Evolutionary conservation across 306 rosid species (phyloP), one percentile per base, ranked within the genome.

Genomic region (Quercus berberidifolia): DNA sequence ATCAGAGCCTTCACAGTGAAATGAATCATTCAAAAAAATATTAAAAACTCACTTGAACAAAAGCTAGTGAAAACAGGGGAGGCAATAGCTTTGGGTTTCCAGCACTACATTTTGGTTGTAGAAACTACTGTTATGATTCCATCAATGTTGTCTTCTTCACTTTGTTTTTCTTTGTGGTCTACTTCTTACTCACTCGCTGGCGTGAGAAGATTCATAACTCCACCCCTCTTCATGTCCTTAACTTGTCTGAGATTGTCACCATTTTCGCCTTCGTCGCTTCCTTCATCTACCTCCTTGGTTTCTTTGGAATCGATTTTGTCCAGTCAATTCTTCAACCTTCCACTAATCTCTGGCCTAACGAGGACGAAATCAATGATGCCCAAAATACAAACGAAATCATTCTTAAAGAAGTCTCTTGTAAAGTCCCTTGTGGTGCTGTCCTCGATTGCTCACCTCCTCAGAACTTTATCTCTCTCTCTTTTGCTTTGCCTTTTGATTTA

Each of bases 291-390:
- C 91, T 91, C 26, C 89, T 91, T 2, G 91, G 95, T 2, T 91
- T 91, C 79, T 91, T 91, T 81, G 92, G 92, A 75, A 91, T 89
- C 81, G 87, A 91, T 59, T 91, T 88, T 64, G 95, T 91, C 20
- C 88, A 91, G 69, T 88, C 91, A 1, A 51, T 86, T 58, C 83
- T 91, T 64, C 91, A 92, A 1, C 82, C 98, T 2, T 60, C 87
- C 46, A n/a, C 81, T 19, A 88, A 86, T 3, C 89, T 86, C 1
- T 92, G 91, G 76, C 82, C 90, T 28, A 71, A 75, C 70, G 88
- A 86, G 3, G 96, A 90, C 5, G 96, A 89, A 33, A 33, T 33
- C 4, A 90, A 87, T 6, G 81, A 51, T 5, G 13, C 71, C 8
- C 4, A 18, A 4, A 65, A 18, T 25, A 2, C 19, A 41, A 80